These are phyloP conservation scores for Fusarium bactridioides DNA, from an alignment of 2,329 filamentous ascomycete species.

Conservation along the genomic window DNA sequence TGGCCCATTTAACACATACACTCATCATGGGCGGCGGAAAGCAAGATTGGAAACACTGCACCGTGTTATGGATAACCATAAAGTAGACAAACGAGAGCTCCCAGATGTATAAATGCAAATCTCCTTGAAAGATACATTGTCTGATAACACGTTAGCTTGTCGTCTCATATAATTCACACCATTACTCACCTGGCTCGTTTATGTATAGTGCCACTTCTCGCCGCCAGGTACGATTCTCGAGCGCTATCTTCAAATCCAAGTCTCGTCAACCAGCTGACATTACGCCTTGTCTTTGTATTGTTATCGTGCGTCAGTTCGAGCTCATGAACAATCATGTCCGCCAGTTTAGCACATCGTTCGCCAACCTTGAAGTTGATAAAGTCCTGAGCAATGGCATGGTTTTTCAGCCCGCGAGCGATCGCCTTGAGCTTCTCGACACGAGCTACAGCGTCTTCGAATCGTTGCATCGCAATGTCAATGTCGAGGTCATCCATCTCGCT, in stretches of 20 bases:
- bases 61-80: conserved; percentile 90
- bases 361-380: conserved; percentile 93
- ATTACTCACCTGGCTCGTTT: conserved; percentile 77
- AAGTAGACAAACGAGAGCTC: conserved; percentile 97
- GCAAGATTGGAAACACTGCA: conserved; percentile 85
- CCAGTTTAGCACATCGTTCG: conserved; percentile 80
- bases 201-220: conserved; percentile 79
- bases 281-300: conserved; percentile 77
- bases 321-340: conserved; percentile 77
- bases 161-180: no score
- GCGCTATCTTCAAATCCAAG: conserved; percentile 92
- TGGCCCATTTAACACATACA: conserved; percentile 98
- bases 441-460: conserved; percentile 83
- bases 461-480: conserved; percentile 91
- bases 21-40: conserved; percentile 90
- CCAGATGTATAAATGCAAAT: conserved; percentile 92
- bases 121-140: conserved; percentile 94
- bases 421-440: conserved; percentile 85
- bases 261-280: conserved; percentile 83
- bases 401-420: conserved; percentile 81
- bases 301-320: conserved; percentile 81
- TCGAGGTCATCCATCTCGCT: conserved; percentile 94
- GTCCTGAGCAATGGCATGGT: conserved; percentile 86
- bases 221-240: conserved; percentile 83
- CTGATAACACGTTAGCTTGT: conserved; percentile 53